Evolutionary conservation across 2,329 filamentous ascomycete genomes (phyloP).

Genomic region (Penicillium concentricum): DNA sequence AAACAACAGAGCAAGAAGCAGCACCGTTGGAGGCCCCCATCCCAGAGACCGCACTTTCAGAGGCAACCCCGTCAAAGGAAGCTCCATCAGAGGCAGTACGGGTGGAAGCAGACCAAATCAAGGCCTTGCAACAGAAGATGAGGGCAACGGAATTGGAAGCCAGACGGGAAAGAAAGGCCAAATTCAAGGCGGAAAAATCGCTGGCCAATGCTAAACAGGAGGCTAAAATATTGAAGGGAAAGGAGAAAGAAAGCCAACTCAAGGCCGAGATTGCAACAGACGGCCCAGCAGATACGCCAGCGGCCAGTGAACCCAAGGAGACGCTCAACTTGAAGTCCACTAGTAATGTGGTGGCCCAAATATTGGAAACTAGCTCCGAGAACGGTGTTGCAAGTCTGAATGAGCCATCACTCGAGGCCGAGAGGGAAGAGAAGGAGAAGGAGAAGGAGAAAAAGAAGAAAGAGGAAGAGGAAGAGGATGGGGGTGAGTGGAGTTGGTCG

Average conservation of each 20-base stretch:
- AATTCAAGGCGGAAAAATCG: not conserved
- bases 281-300: not conserved
- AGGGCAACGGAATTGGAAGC: not conserved
- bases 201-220: not conserved
- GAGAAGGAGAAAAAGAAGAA: not conserved
- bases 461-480: no score
- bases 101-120: not conserved
- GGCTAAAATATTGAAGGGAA: not conserved
- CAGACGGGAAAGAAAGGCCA: not conserved
- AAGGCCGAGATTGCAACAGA: not conserved
- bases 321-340: not conserved
- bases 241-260: not conserved
- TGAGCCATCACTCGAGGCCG: not conserved
- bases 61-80: not conserved
- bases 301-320: not conserved
- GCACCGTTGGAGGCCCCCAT: not conserved
- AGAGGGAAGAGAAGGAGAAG: not conserved
- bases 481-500: no score
- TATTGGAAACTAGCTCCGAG: not conserved
- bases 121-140: not conserved
- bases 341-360: not conserved
- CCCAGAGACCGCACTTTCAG: not conserved
- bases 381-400: not conserved
- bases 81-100: not conserved
- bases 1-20: not conserved